Conservation (phyloP, 371 early-diverging fungal genomes). For the Chytridiales sp. region DNA sequence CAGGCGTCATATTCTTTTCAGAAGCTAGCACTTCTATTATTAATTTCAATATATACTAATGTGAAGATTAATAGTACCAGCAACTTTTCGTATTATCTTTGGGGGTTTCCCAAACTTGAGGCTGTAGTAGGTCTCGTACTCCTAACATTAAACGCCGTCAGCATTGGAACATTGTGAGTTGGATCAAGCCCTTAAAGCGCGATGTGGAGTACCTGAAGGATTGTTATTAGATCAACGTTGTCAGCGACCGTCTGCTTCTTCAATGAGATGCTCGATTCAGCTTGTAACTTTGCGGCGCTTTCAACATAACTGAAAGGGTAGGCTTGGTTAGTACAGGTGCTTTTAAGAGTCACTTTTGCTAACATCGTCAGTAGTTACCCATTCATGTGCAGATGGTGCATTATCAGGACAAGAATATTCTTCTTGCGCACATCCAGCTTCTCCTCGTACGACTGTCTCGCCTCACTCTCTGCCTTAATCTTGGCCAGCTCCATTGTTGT, state of each 20-base stretch:
- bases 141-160: slow-evolving; percentile 32
- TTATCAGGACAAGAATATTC: slow-evolving; percentile 43
- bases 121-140: slow-evolving; percentile 48
- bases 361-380: slow-evolving; percentile 32
- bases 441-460: slow-evolving; percentile 31
- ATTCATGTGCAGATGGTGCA: slow-evolving; percentile 39
- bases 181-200: background rate
- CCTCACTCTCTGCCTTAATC: slow-evolving; percentile 3
- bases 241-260: slow-evolving; percentile 47
- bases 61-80: slow-evolving; percentile 3
- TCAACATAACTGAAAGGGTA: slow-evolving; percentile 32
- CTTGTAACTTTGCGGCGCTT: slow-evolving; percentile 41
- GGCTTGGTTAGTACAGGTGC: background rate
- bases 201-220: slow-evolving; percentile 40
- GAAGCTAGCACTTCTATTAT: background rate
- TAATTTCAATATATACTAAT: background rate
- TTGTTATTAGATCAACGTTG: slow-evolving; percentile 48
- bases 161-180: background rate
- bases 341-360: background rate
- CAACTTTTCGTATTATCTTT: slow-evolving; percentile 37
- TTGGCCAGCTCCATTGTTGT: slow-evolving; percentile 12
- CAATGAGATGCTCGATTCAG: slow-evolving; percentile 41
- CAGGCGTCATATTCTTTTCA: too few species aligned
- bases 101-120: slow-evolving; percentile 51
- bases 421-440: slow-evolving; percentile 37